Evolutionary conservation across 148 eudicot genomes (phyloP).

Genomic region (Limonium bicolor): DNA sequence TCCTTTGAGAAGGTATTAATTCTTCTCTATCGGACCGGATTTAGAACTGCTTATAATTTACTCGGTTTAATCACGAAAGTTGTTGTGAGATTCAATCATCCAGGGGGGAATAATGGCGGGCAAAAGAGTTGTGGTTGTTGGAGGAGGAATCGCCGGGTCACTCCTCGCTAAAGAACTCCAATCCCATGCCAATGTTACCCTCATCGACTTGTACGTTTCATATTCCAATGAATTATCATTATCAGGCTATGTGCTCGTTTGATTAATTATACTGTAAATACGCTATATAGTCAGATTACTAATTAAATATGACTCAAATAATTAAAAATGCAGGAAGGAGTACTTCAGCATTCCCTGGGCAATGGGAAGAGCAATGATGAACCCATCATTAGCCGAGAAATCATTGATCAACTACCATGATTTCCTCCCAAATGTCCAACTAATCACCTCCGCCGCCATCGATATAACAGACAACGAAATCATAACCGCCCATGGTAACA

Average conservation of each 20-base stretch:
- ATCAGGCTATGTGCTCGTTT: too few relatives aligned
- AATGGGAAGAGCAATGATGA: constrained; percentile 14
- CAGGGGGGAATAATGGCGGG: too few relatives aligned
- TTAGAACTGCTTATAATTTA: too few relatives aligned
- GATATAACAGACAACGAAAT: constrained; percentile 20
- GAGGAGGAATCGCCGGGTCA: constrained; percentile 29
- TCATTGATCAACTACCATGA: constrained; percentile 30
- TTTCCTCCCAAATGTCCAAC: constrained; percentile 25
- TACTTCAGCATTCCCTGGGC: constrained; percentile 19
- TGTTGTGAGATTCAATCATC: too few relatives aligned
- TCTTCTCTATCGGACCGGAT: too few relatives aligned
- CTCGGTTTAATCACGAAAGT: too few relatives aligned
- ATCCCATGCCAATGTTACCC: constrained; percentile 16
- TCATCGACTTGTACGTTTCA: constrained; percentile 11
- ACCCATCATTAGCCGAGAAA: constrained; percentile 17
- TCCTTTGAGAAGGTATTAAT: too few relatives aligned
- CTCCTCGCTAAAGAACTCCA: constrained; percentile 23
- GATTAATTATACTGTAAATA: too few relatives aligned
- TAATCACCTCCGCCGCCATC: constrained; percentile 22
- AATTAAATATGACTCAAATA: too few relatives aligned
- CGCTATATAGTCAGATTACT: too few relatives aligned
- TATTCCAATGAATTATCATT: too few relatives aligned
- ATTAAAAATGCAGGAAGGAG: constrained; percentile 29
- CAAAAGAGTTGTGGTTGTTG: constrained; percentile 20
- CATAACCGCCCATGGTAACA: constrained; percentile 25